phyloP scores from a whole-genome alignment of 225 moss, liverwort and hornwort species.

The Straminergon stramineum region DNA sequence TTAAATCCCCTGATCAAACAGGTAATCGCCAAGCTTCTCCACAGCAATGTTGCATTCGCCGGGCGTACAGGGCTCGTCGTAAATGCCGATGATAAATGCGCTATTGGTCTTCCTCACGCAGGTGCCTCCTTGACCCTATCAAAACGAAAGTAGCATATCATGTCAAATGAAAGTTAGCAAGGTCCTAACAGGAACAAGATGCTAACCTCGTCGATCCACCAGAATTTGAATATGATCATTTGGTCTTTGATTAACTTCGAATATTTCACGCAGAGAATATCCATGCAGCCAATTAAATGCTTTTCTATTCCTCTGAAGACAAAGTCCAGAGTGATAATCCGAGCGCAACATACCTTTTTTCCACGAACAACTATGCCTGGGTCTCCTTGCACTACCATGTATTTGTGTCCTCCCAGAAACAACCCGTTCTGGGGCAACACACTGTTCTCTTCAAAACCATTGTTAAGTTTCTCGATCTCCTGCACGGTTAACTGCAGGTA shows the following conservation, averaged over 20 bases:
- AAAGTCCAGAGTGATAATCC: not conserved
- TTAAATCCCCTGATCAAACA: slow-evolving; percentile 26
- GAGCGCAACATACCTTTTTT: slow-evolving; percentile 39
- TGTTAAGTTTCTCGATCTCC: slow-evolving; percentile 47
- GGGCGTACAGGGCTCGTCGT: slow-evolving; percentile 39
- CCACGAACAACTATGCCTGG: slow-evolving; percentile 63
- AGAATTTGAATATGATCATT: not conserved
- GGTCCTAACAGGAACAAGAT: not conserved
- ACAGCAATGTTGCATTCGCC: slow-evolving; percentile 65
- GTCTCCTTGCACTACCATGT: slow-evolving; percentile 77
- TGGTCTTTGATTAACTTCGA: not conserved
- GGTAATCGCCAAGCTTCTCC: slow-evolving; percentile 75
- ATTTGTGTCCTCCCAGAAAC: slow-evolving; percentile 58
- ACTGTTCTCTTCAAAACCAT: slow-evolving; percentile 37
- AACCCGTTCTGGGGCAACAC: slow-evolving; percentile 41
- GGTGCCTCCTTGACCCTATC: slow-evolving; percentile 1
- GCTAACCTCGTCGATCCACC: not conserved
- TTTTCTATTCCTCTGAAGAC: not conserved
- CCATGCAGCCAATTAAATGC: not conserved
- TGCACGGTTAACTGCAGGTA: slow-evolving; percentile 8
- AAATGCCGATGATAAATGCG: slow-evolving; percentile 64
- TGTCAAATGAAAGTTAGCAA: not conserved
- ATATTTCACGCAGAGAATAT: not conserved
- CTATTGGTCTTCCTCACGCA: slow-evolving; percentile 18
- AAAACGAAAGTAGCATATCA: not conserved